Evolutionary conservation across 202 grass and related monocot species (phyloP), one percentile per base, ranked within the genome.

Genomic region (Digitaria exilis): DNA sequence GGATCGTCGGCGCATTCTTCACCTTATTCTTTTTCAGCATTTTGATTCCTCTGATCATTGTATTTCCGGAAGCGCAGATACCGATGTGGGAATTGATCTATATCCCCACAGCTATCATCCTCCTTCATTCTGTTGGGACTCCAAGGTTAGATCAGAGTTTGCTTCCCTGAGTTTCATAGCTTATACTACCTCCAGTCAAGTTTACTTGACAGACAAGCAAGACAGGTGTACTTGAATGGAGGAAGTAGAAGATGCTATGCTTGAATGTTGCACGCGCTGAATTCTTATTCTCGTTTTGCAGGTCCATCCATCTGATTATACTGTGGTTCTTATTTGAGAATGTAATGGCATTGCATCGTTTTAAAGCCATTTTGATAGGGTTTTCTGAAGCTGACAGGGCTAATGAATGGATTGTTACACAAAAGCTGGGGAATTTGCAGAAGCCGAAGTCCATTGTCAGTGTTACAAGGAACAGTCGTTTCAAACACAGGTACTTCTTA

Each of bases 391-490:
- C 86, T 2, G 89, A 89, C 25, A 93, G 88, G 60, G 91, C 86
- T 12, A 97, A 97, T 28, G 94, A 97, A 86, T 97, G 91, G 94
- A 91, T 93, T 49, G 89, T 97, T 10, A 97, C 91, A 0, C 82
- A 90, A 69, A 97, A 97, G 62, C 58, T 87, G 5, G 91, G 91
- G 10, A 90, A 88, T 54, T 0, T 85, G 52, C 76, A 80, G 45
- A 95, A 95, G 72, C n/a, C 24, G 7, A 89, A 92, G 75, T 61
- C 57, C 4, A 48, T 74, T 48, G 50, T 55, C 42, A 50, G 61
- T 51, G 41, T 80, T 65, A 37, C 82, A 41, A n/a, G 71, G 34
- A 82, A 52, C 22, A 58, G 67, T 66, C 60, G 25, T 55, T 71
- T 84, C 22, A 84, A 73, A 80, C 32, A 88, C 11, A 90, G 83